Evolutionary conservation across 2,329 filamentous ascomycete genomes (phyloP).

Genomic region (Sarocladiaceae sp.): DNA sequence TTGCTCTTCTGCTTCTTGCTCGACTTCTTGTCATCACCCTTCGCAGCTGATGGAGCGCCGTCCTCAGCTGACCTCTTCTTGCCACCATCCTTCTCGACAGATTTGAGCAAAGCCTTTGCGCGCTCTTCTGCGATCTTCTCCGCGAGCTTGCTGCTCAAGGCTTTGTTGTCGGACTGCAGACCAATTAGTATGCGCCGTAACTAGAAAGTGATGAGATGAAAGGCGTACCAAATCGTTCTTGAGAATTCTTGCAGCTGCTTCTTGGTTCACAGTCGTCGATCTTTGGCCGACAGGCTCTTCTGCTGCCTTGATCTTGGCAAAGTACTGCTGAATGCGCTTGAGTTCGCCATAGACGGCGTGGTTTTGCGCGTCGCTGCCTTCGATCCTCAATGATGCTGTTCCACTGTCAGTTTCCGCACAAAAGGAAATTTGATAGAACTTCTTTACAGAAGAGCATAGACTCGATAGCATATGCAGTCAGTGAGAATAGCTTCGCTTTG

Average conservation of each 20-base stretch:
- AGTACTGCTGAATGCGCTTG: conserved; percentile 83
- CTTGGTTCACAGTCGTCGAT: conserved; percentile 60
- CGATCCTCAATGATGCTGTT: conserved; percentile 67
- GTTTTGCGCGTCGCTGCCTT: conserved; percentile 74
- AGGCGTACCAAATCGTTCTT: conserved; percentile 67
- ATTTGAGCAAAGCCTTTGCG: conserved; percentile 46
- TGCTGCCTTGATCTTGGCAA: conserved; percentile 79
- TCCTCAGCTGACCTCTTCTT: conserved; percentile 40
- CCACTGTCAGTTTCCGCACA: conserved; percentile 5
- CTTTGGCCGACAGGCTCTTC: conserved; percentile 58
- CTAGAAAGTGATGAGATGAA: not conserved
- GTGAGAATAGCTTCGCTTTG: conserved; percentile 89
- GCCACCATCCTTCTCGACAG: conserved; percentile 29
- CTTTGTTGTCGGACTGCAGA: conserved; percentile 44
- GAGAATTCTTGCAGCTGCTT: conserved; percentile 76
- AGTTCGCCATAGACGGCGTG: conserved; percentile 86
- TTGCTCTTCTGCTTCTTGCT: conserved; percentile 28
- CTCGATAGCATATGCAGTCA: conserved; percentile 84
- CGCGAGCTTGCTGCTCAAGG: conserved; percentile 46
- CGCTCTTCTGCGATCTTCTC: conserved; percentile 55
- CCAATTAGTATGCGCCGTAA: not conserved
- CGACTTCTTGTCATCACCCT: conserved; percentile 22
- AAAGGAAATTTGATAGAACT: conserved; percentile 20
- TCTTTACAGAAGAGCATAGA: conserved; percentile 86
- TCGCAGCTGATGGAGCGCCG: conserved; percentile 19